Evolutionary conservation across 768 basidiomycete species (phyloP).

Genomic region (Boletus pseudopeckii): DNA sequence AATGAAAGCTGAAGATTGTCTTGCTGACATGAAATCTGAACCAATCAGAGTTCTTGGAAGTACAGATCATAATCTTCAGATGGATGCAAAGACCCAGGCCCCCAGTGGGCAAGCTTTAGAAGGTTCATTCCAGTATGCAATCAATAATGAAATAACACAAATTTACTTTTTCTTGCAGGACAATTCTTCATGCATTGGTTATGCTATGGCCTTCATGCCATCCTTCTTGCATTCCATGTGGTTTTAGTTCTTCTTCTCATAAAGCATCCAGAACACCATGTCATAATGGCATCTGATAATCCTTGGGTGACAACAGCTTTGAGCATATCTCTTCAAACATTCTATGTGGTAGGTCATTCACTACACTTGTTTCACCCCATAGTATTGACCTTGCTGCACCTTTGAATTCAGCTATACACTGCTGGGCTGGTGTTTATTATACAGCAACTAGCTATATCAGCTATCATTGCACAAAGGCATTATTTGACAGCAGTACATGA

Average conservation of each 20-base stretch:
- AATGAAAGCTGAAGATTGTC: not conserved
- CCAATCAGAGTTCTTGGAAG: not conserved
- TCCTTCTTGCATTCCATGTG: not conserved
- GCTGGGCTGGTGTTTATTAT: slow-evolving; percentile 18
- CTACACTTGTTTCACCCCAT: not conserved
- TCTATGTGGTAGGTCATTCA: not conserved
- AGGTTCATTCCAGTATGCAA: not conserved
- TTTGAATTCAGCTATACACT: slow-evolving; percentile 10
- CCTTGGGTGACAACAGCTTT: not conserved
- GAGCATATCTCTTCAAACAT: not conserved
- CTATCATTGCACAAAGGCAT: slow-evolving; percentile 1
- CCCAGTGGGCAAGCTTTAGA: not conserved
- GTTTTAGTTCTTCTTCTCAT: not conserved
- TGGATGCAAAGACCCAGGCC: too few species aligned
- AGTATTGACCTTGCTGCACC: not conserved
- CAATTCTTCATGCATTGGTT: not conserved
- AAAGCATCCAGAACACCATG: not conserved
- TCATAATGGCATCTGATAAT: not conserved
- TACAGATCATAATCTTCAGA: not conserved
- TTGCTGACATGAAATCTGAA: not conserved
- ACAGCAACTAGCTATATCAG: slow-evolving; percentile 15
- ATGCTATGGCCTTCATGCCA: not conserved
- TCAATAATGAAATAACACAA: not conserved
- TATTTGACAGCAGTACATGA: slow-evolving; percentile 22
- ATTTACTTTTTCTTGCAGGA: not conserved